phyloP scores from a whole-genome alignment of 345 rosid genomes.

The Melaleuca quinquenervia region DNA sequence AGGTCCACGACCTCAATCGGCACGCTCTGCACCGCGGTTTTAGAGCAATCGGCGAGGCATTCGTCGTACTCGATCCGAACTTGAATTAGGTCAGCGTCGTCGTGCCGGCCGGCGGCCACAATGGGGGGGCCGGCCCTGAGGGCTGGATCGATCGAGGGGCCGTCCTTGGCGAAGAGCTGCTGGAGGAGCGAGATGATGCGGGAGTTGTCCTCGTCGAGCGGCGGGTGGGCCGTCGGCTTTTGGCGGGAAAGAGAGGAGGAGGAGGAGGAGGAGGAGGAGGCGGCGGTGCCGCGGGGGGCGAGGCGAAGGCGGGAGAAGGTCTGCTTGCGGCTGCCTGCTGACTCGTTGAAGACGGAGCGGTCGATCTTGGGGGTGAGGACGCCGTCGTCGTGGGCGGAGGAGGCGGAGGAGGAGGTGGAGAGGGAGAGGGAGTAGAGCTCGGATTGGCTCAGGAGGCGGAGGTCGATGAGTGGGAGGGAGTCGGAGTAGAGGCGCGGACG shows the following conservation, averaged over 20 bases:
- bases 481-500: constrained; percentile 16
- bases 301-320: constrained; percentile 87
- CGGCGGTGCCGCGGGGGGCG: constrained; percentile 35
- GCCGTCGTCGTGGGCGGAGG: constrained; percentile 22
- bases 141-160: not conserved
- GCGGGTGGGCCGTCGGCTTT: constrained; percentile 1
- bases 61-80: not conserved
- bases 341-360: constrained; percentile 86
- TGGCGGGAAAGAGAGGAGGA: not conserved
- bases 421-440: constrained; percentile 41
- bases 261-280: constrained; percentile 3
- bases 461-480: constrained; percentile 50
- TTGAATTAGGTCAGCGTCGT: not conserved
- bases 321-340: constrained; percentile 91
- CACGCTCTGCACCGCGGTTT: not conserved
- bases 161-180: constrained; percentile 37
- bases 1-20: not conserved
- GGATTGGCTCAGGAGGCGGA: constrained; percentile 48
- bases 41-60: not conserved
- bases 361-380: constrained; percentile 64
- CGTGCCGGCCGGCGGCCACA: constrained; percentile 21
- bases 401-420: constrained; percentile 22
- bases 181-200: constrained; percentile 36
- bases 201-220: constrained; percentile 36
- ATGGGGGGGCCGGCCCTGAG: constrained; percentile 18